Base-by-base conservation (phyloP, 1,284 basidiomycete genomes). In the Inonotus hispidus region DNA sequence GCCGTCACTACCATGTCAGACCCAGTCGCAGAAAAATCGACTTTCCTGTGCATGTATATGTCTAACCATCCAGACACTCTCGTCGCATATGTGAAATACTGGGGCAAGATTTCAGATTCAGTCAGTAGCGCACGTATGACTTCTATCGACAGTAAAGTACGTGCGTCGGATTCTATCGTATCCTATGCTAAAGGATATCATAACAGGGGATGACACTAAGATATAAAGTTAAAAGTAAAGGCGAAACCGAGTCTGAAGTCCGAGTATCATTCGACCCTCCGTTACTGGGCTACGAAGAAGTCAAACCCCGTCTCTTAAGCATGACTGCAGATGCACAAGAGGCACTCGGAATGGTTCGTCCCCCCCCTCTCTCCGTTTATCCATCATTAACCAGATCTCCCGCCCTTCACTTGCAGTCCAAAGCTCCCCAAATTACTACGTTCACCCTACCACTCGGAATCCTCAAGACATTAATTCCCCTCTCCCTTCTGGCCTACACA, bases 41-140 rank as follows among this genome's bases (percentile, higher is more conserved):
- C 75, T 1, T 92, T 91, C 69, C 78, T 92, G 43, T 83, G 82
- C 72, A 88, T 84, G 82, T 92, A 92, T 75, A 92, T 92, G 90
- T 85, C 82, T 38, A 83, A 77, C 63, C 89, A 92, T 68, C 87
- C 87, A 1, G 89, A 92, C 69, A 91, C 89, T 0, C 76, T 92
- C 63, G 87, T 91, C 39, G 87, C 85, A 7, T 91, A 89, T 66
- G 87, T 86, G 45, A 87, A 84, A 65, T 82, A 87, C 77, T 88
- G 79, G 70, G 90, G 87, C 10, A 83, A 87, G 65, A 78, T 90
- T 13, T 68, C 75, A 35, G 79, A 82, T 39, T 63, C 69, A 19
- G 79, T 87, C 21, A 71, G 71, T 5, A 79, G 78, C 19, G 87
- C 88, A 13, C 77, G 82, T 69, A 87, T 90, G 85, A 79, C 78